Evolutionary conservation across 2,329 filamentous ascomycete genomes (phyloP), one percentile per base, ranked within the genome.

Genomic region (Ustulina deusta): DNA sequence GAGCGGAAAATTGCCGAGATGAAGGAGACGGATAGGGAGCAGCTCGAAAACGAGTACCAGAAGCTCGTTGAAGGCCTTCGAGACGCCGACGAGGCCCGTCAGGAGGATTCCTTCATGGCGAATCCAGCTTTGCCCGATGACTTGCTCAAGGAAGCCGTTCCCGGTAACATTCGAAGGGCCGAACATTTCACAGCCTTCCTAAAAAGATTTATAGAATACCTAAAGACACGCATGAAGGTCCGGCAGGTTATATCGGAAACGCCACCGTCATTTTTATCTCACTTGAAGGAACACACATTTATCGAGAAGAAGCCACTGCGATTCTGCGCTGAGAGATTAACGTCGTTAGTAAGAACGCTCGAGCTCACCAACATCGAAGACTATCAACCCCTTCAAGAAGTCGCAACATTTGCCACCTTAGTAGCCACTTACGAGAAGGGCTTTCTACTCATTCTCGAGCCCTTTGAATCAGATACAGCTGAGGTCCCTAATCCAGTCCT

Each of bases 311-410:
- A 99, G 75, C 96, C 96, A 0, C 81, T 99, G 11, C 86, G 93
- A 57, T 99, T 99, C 79, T 99, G 97, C 77, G 94, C 96, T 0
- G 97, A 99, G 80, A 90, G 96, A 44, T 83, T 99, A 13, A 97
- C 96, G 0, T 99, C 95, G 0, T 89, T 99, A 6, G 95, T 99
- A 20, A 88, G 97, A 65, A 99, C 96, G 0, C 86, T 99, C 17
- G 96, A 99, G 79, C 89, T 99, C 65, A 97, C 95, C 36, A 98
- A 97, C 74, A 97, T 99, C 68, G 96, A 99, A 81, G 97, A 99
- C 78, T 99, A 97, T 77, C 94, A 97, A 74, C 93, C 96, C 6
- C 85, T 99, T 0, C 96, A 99, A 82, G 95, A 99, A 82, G 95
- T 99, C 7, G 97, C 97, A 22, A 97, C 94, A 0, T 99, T 99